Evolutionary conservation across 1,139 yeast species (phyloP).

Genomic region (Scheffersomyces stambukii): DNA sequence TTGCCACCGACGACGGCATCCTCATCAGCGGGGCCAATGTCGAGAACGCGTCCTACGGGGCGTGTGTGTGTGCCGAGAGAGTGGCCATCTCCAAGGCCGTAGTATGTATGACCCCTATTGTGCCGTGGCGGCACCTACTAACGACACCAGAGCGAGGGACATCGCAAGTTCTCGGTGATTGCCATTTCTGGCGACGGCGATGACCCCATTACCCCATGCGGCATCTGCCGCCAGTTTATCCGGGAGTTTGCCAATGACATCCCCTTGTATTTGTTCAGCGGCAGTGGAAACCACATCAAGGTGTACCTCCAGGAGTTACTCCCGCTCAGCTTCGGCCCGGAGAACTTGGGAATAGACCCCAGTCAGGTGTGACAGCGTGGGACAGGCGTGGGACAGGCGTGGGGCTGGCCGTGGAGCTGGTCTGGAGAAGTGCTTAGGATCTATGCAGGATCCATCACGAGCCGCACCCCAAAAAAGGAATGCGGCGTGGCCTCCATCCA

Average conservation of each 20-base stretch:
- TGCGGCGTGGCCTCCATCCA: too few relatives aligned
- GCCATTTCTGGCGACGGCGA: conserved; percentile 68
- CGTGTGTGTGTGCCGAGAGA: conserved; percentile 87
- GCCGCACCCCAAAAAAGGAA: too few relatives aligned
- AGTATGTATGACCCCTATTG: conserved; percentile 19
- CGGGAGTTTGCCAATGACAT: conserved; percentile 62
- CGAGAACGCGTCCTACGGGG: conserved; percentile 92
- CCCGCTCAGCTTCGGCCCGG: conserved; percentile 89
- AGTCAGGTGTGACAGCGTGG: too few relatives aligned
- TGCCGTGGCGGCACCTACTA: conserved; percentile 5
- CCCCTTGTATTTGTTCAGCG: conserved; percentile 60
- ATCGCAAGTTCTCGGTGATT: conserved; percentile 50
- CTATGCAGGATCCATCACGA: too few relatives aligned
- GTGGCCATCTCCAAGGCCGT: conserved; percentile 70
- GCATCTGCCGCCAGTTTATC: conserved; percentile 86
- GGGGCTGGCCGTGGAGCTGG: too few relatives aligned
- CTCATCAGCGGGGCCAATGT: conserved; percentile 75
- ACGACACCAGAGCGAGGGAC: conserved; percentile 34
- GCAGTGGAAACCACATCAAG: conserved; percentile 41
- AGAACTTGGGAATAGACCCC: conserved; percentile 40
- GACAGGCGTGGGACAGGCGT: too few relatives aligned
- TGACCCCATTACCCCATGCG: conserved; percentile 79
- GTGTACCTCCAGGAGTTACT: conserved; percentile 56
- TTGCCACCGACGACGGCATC: conserved; percentile 50
- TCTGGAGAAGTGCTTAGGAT: too few relatives aligned